Conservation (phyloP, 2,329 filamentous ascomycete genomes). For the Colletotrichum tamarilloi region DNA sequence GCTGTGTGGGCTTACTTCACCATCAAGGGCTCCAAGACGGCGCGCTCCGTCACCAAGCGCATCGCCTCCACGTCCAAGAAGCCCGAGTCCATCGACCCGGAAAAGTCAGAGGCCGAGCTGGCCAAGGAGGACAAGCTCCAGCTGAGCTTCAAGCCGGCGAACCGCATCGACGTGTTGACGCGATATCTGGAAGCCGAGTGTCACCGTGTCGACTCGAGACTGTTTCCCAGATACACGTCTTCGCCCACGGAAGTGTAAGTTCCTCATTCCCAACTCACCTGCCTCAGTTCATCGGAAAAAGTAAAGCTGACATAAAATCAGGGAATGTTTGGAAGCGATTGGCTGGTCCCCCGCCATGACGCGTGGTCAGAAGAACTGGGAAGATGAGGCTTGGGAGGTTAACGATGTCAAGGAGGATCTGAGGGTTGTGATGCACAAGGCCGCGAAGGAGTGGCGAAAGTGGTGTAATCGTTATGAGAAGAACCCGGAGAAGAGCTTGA, state of each 20-base stretch:
- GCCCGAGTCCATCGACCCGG: constrained; percentile 26
- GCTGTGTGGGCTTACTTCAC: constrained; percentile 34
- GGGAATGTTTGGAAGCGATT: constrained; percentile 28
- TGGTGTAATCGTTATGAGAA: constrained; percentile 30
- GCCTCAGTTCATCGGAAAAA: accelerated
- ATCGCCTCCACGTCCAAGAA: constrained; percentile 26
- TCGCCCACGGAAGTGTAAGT: constrained; percentile 31
- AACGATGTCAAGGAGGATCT: constrained; percentile 31
- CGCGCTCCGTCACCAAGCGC: constrained; percentile 30
- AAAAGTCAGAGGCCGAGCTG: constrained; percentile 26
- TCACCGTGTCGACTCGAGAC: constrained; percentile 21
- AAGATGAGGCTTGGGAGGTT: constrained; percentile 30
- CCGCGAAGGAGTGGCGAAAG: constrained; percentile 28
- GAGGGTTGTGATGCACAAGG: constrained; percentile 32
- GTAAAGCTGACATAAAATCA: not conserved
- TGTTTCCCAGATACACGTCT: constrained; percentile 26
- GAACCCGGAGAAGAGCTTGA: constrained; percentile 30
- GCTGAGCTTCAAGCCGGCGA: constrained; percentile 24
- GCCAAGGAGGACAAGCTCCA: constrained; percentile 30
- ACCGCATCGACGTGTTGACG: constrained; percentile 23
- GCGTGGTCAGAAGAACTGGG: constrained; percentile 26
- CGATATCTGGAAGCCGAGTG: constrained; percentile 29
- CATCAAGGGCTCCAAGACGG: constrained; percentile 32
- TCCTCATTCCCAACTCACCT: accelerated
- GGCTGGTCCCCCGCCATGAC: constrained; percentile 26